Evolutionary conservation across 2,329 filamentous ascomycete genomes (phyloP), one percentile per base, ranked within the genome.

Genomic region (Uncinocarpus reesii): DNA sequence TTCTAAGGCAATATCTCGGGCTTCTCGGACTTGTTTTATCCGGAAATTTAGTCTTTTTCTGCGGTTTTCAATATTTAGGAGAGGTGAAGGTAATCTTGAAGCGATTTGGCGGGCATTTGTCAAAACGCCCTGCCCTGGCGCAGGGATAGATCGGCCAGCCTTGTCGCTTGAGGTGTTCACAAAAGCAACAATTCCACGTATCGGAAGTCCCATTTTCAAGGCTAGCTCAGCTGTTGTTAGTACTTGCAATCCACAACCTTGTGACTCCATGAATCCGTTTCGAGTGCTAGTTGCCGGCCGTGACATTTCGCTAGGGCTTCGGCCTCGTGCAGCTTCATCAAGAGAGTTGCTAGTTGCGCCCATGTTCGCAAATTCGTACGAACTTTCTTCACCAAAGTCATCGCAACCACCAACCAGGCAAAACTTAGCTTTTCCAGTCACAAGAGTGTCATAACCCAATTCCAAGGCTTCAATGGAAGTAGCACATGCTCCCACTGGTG

Each of bases 401-500:
- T 69, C 67, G 2, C 53, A 55, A 1, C 65, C 66, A 1, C 65
- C 65, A 2, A 67, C 65, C 0, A 69, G 45, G 10, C 54, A 58
- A 1, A 60, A 48, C 31, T 63, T 65, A 1, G 60, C 59, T 26
- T 58, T 60, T 5, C 64, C 63, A 16, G 38, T 52, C 3, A 51
- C 42, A 16, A 69, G 64, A 0, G 57, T 46, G 7, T 69, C 66
- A 47, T 50, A 61, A 2, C 58, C 67, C 6, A 55, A 57, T 29
- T 70, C 64, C 0, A 69, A 47, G 0, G 60, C 61, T 51, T 70
- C 66, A 2, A 70, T 29, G 0, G 58, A 55, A 0, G 66, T 70
- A 0, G 67, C 66, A 24, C 65, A 70, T 1, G 66, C 61, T 0
- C 65, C 66, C 0, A 63, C 61, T 1, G 66, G 65, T 0, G 67